A percentile compares a stretch with the other conserved stretches of the same genome.
phyloP scores from a whole-genome alignment of 2,329 filamentous ascomycete genomes.

The Botryotinia convoluta region DNA sequence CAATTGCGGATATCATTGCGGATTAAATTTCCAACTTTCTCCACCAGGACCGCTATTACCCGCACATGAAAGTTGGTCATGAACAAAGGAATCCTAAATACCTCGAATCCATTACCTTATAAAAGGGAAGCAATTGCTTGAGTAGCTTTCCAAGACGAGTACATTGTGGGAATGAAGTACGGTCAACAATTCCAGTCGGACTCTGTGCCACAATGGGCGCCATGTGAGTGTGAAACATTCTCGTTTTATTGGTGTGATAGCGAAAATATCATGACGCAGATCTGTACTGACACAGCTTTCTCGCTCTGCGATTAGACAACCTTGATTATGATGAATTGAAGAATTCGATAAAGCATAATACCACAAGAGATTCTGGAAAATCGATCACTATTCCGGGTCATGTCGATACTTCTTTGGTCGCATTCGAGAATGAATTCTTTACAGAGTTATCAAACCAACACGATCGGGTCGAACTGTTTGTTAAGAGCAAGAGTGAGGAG shows the following conservation, averaged over 20 bases:
- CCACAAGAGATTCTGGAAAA: conserved; percentile 65
- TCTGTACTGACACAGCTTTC: conserved; percentile 18
- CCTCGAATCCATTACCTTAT: neutral
- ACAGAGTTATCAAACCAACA: conserved; percentile 70
- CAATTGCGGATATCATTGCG: conserved; percentile 10
- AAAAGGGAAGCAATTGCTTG: conserved; percentile 8
- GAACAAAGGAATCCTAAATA: neutral
- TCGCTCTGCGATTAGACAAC: conserved; percentile 57
- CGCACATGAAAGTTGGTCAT: neutral
- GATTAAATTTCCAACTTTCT: conserved; percentile 2
- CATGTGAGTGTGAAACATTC: conserved; percentile 53
- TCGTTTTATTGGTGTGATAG: neutral
- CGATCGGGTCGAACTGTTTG: conserved; percentile 73
- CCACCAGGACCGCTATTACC: conserved; percentile 9
- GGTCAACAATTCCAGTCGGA: conserved; percentile 69
- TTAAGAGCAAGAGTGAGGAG: conserved; percentile 76
- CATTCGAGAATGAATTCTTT: conserved; percentile 72
- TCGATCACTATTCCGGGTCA: conserved; percentile 75
- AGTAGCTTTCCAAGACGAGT: neutral
- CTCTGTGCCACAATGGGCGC: conserved; percentile 79
- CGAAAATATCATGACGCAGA: conserved; percentile 15
- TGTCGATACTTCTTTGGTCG: conserved; percentile 54
- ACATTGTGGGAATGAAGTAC: conserved; percentile 62
- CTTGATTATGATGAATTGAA: conserved; percentile 89
- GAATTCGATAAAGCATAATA: conserved; percentile 77